Evolutionary conservation across 2,329 filamentous ascomycete species (phyloP), one percentile per base, ranked within the genome.

Genomic region (Cladosporium sp.): DNA sequence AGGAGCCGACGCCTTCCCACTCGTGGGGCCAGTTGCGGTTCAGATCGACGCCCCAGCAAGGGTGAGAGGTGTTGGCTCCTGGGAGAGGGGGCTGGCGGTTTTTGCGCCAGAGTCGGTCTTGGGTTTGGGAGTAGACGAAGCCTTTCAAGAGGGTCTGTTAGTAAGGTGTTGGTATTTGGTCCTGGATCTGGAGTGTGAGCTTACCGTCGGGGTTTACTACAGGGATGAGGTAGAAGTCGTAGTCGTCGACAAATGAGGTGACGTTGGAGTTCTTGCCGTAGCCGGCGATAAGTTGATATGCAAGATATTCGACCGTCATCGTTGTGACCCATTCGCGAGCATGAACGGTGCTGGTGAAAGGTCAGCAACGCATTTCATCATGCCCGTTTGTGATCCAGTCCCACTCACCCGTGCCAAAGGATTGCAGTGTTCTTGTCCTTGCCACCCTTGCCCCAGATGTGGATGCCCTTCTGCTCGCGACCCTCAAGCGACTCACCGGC

Each of bases 81-180:
- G 67, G 63, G 28, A 55, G 28, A 0, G 52, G 56, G 0, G 62
- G 58, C 60, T 80, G 75, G 2, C 83, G 77, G 68, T 83, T 85
- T 73, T 86, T 85, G 60, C 83, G 81, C 84, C 84, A 87, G 53
- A 86, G 65, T 15, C 84, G 79, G 65, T 85, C 73, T 5, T 66
- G 77, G 2, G 76, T 81, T 65, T 85, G 82, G 0, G 80, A 79
- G 70, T 81, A 85, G 24, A 81, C 73, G 65, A 87, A 86, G 47
- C 47, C 37, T 39, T n/a, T n/a, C 17, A 28, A 28, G 9, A 28
- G 28, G 4, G 28, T 32, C 2, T 7, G 8, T 32, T 32, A 9
- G 28, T 32, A 2, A 32, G 28, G 28, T 28, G 25, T 28, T 9
- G 4, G 25, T 4, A 28, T 28, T 28, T 28, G 4, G 25, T 28